Base-by-base conservation (phyloP, 352 stramenopile genomes). In the Phytophthora pini region DNA sequence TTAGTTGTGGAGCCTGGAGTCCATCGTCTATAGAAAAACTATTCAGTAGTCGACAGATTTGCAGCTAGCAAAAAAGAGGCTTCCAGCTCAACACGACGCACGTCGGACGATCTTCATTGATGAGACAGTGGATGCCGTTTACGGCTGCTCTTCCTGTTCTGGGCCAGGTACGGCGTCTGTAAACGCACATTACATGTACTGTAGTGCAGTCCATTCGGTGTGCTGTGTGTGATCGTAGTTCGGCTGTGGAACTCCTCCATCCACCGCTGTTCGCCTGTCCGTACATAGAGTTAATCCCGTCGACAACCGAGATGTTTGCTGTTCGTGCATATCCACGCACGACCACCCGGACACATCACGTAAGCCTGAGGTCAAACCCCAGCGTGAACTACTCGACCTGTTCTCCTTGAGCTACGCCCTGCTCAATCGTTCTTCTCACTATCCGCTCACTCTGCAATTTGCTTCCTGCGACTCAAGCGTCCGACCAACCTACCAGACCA, bases 281-380 rank as follows among this genome's bases (percentile, higher is more conserved):
- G 36, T 9, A 53, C 29, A 45, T 52, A 40, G 7, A 52, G 38
- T 45, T 34, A 24, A 24, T 47, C 31, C 31, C 31, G 11, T 47
- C 49, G 20, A 45, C 49, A 56, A 20, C 20, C 49, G 36, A 63
- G 48, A 39, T 56, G 45, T 55, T 62, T 55, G 55, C 55, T 62
- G 55, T 62, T 55, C 55, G 55, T 54, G 55, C 55, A 55, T 39
- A 40, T 62, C 55, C 45, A 55, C 31, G 22, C 26, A 56, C 22
- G 20, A 51, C 40, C 58, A 61, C 40, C 20, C 60, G 1, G 17
- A 65, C 34, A 32, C 31, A 34, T 34, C 31, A 34, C 0, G 8
- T 2, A 34, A 34, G 31, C 31, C 4, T 34, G 8, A 8, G 8
- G 31, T 12, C 31, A 34, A 8, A 12, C 31, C 8, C 1, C 2